A percentile compares a stretch with the other conserved stretches of the same genome.
Evolutionary conservation across 768 basidiomycete species (phyloP).

Genomic region (Lactarius psammicola): DNA sequence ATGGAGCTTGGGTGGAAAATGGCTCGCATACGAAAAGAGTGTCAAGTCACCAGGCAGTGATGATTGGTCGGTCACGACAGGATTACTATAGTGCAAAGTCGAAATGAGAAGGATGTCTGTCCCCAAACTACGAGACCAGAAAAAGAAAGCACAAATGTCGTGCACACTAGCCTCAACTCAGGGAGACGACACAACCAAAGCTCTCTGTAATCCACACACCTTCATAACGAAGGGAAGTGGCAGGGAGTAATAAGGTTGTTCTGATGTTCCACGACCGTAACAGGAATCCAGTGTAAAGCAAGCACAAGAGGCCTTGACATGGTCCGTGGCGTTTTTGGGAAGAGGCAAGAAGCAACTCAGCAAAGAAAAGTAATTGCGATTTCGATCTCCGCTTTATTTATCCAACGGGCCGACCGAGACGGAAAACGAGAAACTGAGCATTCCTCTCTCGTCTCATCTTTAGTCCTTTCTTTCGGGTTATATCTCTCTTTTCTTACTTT

Average conservation of each 20-base stretch:
- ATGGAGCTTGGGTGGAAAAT: background rate
- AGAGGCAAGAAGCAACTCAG: background rate
- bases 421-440: background rate
- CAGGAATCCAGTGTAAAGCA: constrained; percentile 52
- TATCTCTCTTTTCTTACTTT: background rate
- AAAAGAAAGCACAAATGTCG: constrained; percentile 33
- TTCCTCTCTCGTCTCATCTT: background rate
- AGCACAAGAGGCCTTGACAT: constrained; percentile 62
- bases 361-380: background rate
- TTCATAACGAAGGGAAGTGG: constrained; percentile 59
- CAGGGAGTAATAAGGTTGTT: constrained; percentile 39
- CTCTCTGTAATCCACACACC: constrained; percentile 46
- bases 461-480: background rate
- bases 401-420: background rate
- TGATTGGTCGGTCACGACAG: background rate
- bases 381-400: constrained; percentile 23
- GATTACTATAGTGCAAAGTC: constrained; percentile 14
- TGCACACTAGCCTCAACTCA: constrained; percentile 53
- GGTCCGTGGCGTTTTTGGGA: constrained; percentile 44
- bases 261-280: constrained; percentile 73
- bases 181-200: constrained; percentile 47
- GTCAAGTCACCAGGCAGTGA: background rate
- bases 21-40: background rate
- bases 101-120: constrained; percentile 46
- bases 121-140: constrained; percentile 64